Percentiles rank a stretch among this genome's conserved stretches.
phyloP scores from a whole-genome alignment of 1,139 yeast genomes.

The Trichomonascaceae sp. region DNA sequence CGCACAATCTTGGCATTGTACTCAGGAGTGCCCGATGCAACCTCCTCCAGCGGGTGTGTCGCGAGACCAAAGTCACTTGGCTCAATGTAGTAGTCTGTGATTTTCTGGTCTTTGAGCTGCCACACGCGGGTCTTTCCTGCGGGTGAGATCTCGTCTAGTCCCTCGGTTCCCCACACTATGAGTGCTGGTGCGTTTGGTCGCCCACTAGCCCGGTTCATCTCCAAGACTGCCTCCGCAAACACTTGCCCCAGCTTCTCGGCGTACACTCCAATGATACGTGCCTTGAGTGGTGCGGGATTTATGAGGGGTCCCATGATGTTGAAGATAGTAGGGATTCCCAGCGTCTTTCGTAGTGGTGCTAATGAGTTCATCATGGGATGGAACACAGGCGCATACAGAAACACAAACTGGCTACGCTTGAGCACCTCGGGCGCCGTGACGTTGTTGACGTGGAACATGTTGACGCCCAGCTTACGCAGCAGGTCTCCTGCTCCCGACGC shows the following conservation, averaged over 20 bases:
- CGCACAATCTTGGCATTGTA: conserved; percentile 61
- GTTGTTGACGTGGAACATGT: conserved; percentile 52
- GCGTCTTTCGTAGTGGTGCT: conserved; percentile 56
- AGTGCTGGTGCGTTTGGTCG: conserved; percentile 42
- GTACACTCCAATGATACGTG: conserved; percentile 83
- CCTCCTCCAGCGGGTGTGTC: conserved; percentile 55
- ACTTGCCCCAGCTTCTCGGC: conserved; percentile 65
- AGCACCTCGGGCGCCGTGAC: conserved; percentile 56
- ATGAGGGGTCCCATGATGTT: conserved; percentile 85
- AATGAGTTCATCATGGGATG: conserved; percentile 88
- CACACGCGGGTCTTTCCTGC: conserved; percentile 71
- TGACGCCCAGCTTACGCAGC: conserved; percentile 62
- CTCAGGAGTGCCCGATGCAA: conserved; percentile 74
- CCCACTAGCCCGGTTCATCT: conserved; percentile 33
- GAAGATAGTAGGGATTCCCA: conserved; percentile 88
- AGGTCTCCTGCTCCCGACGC: conserved; percentile 90
- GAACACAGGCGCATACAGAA: conserved; percentile 85
- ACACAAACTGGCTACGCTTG: conserved; percentile 44
- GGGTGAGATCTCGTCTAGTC: conserved; percentile 88
- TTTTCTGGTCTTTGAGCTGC: conserved; percentile 34
- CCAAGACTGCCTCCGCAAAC: conserved; percentile 68
- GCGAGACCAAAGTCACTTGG: conserved; percentile 64
- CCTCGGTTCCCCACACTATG: conserved; percentile 86
- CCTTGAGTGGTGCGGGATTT: conserved; percentile 76
- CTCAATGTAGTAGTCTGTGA: conserved; percentile 26